Percentiles rank a stretch among this genome's conserved stretches.
Evolutionary conservation across 2,329 filamentous ascomycete genomes (phyloP).

Genomic region (Cladophialophora yegresii): DNA sequence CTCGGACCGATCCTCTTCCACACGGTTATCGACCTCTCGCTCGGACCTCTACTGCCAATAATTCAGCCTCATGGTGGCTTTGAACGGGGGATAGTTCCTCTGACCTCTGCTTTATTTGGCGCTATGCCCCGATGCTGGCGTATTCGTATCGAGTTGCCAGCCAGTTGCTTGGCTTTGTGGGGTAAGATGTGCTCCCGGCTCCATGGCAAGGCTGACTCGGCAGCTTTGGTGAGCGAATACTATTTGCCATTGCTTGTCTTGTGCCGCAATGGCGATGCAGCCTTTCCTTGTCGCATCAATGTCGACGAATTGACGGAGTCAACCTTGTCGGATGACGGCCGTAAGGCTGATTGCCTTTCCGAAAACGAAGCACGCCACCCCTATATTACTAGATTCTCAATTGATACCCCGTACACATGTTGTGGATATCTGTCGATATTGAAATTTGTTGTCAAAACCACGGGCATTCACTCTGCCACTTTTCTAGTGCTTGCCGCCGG

Average conservation of each 20-base stretch:
- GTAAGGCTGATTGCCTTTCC: slow-evolving; percentile 8
- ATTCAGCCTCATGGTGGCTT: not conserved
- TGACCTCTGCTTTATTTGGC: no score
- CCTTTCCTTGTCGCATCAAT: not conserved
- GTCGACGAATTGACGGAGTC: not conserved
- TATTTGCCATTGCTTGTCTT: not conserved
- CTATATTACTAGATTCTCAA: not conserved
- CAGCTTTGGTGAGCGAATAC: not conserved
- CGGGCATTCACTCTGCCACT: not conserved
- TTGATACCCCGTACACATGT: not conserved
- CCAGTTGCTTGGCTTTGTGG: not conserved
- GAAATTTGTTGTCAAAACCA: not conserved
- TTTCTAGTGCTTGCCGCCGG: not conserved
- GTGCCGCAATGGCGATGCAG: not conserved
- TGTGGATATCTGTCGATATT: not conserved
- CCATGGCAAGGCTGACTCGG: not conserved
- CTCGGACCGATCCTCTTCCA: no score
- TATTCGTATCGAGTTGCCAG: not conserved
- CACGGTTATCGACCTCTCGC: no score
- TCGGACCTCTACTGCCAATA: no score
- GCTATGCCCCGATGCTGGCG: not conserved
- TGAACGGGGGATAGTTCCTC: not conserved
- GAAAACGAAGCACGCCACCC: slow-evolving; percentile 7
- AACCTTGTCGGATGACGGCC: not conserved
- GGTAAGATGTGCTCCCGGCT: no score